Conservation (phyloP, 2,329 filamentous ascomycete genomes). For the Neonectria faginata region DNA sequence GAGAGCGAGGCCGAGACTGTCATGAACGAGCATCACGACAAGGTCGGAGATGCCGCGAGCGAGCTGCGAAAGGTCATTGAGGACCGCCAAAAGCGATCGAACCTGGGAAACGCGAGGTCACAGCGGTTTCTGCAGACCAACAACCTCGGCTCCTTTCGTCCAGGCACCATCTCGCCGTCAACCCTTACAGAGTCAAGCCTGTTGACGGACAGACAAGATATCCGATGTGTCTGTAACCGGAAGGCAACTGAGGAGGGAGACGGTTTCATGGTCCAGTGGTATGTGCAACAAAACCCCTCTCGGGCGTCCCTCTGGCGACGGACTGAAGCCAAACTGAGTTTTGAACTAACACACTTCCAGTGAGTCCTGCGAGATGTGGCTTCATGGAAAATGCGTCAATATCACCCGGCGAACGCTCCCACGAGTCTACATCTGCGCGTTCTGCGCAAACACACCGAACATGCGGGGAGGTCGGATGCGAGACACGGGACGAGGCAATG, state of each 20-base stretch:
- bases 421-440: constrained; percentile 72
- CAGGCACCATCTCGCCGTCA: constrained; percentile 62
- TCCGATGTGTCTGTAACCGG: constrained; percentile 69
- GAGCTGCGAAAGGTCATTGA: constrained; percentile 71
- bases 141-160: constrained; percentile 48
- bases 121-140: constrained; percentile 51
- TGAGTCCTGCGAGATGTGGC: constrained; percentile 73
- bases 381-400: constrained; percentile 73
- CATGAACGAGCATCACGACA: constrained; percentile 58
- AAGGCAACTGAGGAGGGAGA: constrained; percentile 59
- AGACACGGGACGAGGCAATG: constrained; percentile 54
- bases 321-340: constrained; percentile 10
- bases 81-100: constrained; percentile 58
- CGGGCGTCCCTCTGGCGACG: constrained; percentile 4
- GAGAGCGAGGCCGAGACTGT: constrained; percentile 72
- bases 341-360: constrained; percentile 52
- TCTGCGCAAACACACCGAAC: constrained; percentile 70
- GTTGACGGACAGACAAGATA: constrained; percentile 54
- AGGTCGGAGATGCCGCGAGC: constrained; percentile 68
- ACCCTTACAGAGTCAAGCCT: constrained; percentile 63
- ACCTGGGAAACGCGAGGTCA: constrained; percentile 48
- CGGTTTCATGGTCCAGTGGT: constrained; percentile 74
- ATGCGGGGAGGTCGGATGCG: constrained; percentile 62
- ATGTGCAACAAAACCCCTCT: constrained; percentile 44
- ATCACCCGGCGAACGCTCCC: constrained; percentile 68